Evolutionary conservation across 2,329 filamentous ascomycete genomes (phyloP).

Genomic region (Grosmannia huntii): DNA sequence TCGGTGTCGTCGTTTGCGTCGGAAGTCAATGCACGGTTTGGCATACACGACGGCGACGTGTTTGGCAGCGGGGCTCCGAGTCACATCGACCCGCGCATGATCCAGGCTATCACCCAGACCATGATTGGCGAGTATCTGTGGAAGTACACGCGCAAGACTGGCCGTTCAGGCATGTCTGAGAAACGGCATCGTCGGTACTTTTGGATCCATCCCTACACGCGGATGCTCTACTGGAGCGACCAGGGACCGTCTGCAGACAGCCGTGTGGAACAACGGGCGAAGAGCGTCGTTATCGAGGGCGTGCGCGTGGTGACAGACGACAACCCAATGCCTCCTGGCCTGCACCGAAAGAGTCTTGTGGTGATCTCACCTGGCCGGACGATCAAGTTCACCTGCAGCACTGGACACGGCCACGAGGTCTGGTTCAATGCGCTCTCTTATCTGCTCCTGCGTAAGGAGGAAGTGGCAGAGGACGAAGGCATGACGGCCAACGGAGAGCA

Average conservation of each 20-base stretch:
- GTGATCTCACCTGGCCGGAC: conserved; percentile 79
- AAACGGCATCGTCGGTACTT: conserved; percentile 92
- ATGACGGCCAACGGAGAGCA: conserved; percentile 34
- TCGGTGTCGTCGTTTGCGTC: conserved; percentile 94
- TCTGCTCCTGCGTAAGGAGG: conserved; percentile 62
- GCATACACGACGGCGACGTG: conserved; percentile 45
- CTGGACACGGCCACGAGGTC: conserved; percentile 87
- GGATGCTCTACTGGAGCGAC: conserved; percentile 94
- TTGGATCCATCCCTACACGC: conserved; percentile 97
- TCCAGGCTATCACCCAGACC: conserved; percentile 95
- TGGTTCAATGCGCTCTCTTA: conserved; percentile 98
- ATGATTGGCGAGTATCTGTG: conserved; percentile 99
- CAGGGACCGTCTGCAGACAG: conserved; percentile 71
- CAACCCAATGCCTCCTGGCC: conserved; percentile 86
- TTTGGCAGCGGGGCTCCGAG: conserved; percentile 47
- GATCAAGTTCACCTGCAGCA: conserved; percentile 89
- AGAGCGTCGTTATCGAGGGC: conserved; percentile 89
- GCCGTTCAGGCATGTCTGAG: conserved; percentile 76
- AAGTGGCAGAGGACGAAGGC: conserved; percentile 33
- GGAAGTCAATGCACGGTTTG: conserved; percentile 84
- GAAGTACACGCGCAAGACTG: conserved; percentile 95
- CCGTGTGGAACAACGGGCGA: conserved; percentile 59
- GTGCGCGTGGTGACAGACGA: conserved; percentile 87
- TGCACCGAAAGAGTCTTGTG: conserved; percentile 87
- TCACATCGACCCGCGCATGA: conserved; percentile 89